Base-by-base conservation (phyloP, 495 filamentous ascomycete species). In the Podospora tetraspora region DNA sequence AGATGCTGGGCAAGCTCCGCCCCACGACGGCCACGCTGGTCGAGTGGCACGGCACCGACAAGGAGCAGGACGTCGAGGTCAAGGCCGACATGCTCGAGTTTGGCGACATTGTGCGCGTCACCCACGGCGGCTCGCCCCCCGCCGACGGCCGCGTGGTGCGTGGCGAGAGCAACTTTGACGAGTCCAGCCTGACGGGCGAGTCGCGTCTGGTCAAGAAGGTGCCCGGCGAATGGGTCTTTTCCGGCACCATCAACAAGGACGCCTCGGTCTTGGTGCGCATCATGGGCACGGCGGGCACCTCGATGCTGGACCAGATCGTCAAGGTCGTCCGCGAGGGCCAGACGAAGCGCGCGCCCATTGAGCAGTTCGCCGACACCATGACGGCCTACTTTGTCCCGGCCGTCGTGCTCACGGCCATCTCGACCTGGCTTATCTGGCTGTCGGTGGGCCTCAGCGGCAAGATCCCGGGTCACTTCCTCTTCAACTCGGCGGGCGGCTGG, bases 301-400 rank as follows among this genome's bases (percentile, higher is more conserved):
- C 93, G 3, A 93, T 98, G 91, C 83, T 98, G 32, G 94, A 98
- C 75, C 88, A 92, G 67, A 97, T 98, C 72, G 92, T 98, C 68
- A 83, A 87, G 23, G 91, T 93, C 27, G 92, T 98, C 12, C 89
- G 94, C 3, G 93, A 97, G 79, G 95, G 94, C 3, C 95, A 97
- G 77, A 91, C 91, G 19, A 88, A 87, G 71, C 88, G 91, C 57
- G 94, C 95, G 2, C 94, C 93, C 0, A 87, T 97, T 62, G 93
- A 98, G 75, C 83, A 91, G 61, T 82, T 95, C 19, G 94, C 94
- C 2, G 94, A 97, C 75, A 75, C 89, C 1, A 79, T 98, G 67
- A 97, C 93, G 25, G 87, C 88, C 21, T 93, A 96, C 73, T 98
- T 98, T 66, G 94, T 97, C 16, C 94, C 94, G 2, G 83, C 89